phyloP scores from a whole-genome alignment of 192 early-diverging fungal species.

The Cetraspora pellucida region DNA sequence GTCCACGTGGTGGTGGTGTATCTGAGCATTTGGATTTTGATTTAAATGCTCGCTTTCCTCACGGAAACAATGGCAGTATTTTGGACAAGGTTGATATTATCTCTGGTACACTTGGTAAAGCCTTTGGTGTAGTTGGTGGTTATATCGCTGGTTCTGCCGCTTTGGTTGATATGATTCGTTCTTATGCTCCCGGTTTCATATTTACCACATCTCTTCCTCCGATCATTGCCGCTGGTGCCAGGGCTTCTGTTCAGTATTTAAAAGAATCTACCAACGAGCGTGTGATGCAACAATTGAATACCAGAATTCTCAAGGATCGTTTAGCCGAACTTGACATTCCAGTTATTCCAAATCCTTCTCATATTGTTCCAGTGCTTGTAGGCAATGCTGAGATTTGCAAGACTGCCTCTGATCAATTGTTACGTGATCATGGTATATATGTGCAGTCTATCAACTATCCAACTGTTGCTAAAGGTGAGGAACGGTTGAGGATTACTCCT shows the following conservation, averaged over 20 bases:
- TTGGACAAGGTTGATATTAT: slow-evolving; percentile 93
- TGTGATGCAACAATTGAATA: slow-evolving; percentile 90
- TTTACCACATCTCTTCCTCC: slow-evolving; percentile 99
- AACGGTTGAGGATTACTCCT: slow-evolving; percentile 96
- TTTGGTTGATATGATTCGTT: slow-evolving; percentile 93
- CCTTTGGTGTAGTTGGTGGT: slow-evolving; percentile 95
- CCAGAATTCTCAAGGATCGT: slow-evolving; percentile 81
- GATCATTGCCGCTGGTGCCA: slow-evolving; percentile 84
- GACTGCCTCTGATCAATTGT: slow-evolving; percentile 88
- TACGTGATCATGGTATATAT: slow-evolving; percentile 90
- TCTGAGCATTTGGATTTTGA: slow-evolving; percentile 91
- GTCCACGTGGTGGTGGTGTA: slow-evolving; percentile 88
- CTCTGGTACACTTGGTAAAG: slow-evolving; percentile 96
- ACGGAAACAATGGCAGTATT: slow-evolving; percentile 53
- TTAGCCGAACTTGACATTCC: slow-evolving; percentile 86
- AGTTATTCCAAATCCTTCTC: slow-evolving; percentile 97
- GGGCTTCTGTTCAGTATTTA: slow-evolving; percentile 92
- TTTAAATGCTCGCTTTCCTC: slow-evolving; percentile 58
- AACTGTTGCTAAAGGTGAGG: slow-evolving; percentile 92
- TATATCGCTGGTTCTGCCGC: slow-evolving; percentile 91
- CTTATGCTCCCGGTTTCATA: slow-evolving; percentile 98
- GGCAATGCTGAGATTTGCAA: slow-evolving; percentile 96
- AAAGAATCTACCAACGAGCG: slow-evolving; percentile 85
- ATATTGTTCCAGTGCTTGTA: slow-evolving; percentile 98
- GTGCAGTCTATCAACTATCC: slow-evolving; percentile 99